Base-by-base conservation (phyloP, 2,329 filamentous ascomycete species). In the Aureobasidium mangrovei region DNA sequence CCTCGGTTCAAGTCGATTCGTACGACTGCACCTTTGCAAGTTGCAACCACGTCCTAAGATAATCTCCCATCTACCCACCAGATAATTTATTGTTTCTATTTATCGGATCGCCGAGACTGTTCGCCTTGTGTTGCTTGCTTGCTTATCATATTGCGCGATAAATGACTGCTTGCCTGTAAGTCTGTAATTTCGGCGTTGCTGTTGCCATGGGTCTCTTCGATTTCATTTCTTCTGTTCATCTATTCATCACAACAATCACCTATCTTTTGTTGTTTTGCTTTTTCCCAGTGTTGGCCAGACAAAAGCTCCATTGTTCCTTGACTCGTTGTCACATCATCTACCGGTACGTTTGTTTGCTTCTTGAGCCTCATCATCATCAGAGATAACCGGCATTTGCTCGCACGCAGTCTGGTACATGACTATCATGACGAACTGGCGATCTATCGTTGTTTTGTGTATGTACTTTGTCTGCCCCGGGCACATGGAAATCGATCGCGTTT, bases 321-420 rank as follows among this genome's bases (percentile, higher is more conserved):
- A 49, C 46, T 49, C 46, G 46, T 24, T 24, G 4, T 5, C 12
- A 40, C 35, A 49, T 49, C 46, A 49, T 40, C n/a, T 4, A 26
- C 18, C 33, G 18, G n/a, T 49, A 38, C 45, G 26, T 32, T n/a
- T 4, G 33, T 27, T 47, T 35, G 45, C 33, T 29, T 36, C 45
- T 38, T 7, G 27, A 47, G 45, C 45, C 45, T 47, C 26, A 38
- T n/a, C 43, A 46, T 47, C 33, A 47, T 47, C 24, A 39, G 12
- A 39, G n/a, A 18, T 18, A 18, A 18, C 18, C 18, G 18, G 18
- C 18, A 18, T 18, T 18, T 18, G 18, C 18, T 18, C 18, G 18
- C 18, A 18, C 18, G 18, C 18, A 18, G 18, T 18, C 18, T 18
- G 18, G 18, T 18, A 18, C 18, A 18, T 18, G 45, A n/a, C 33